phyloP scores from a whole-genome alignment of 306 rosid species.

The Fragaria iinumae region DNA sequence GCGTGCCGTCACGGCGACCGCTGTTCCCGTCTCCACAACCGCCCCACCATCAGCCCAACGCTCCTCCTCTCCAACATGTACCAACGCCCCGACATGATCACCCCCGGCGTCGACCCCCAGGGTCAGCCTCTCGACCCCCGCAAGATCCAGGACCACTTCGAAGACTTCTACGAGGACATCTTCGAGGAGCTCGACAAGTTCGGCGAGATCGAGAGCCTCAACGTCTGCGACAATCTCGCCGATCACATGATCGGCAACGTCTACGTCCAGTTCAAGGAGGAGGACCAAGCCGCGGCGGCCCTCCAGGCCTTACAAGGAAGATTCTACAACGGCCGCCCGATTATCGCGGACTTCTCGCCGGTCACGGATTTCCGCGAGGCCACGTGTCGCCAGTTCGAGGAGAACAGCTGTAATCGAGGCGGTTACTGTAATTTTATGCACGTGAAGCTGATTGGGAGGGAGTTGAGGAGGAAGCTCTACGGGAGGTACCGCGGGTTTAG shows the following conservation, averaged over 20 bases:
- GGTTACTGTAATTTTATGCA: constrained; percentile 77
- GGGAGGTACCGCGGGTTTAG: constrained; percentile 34
- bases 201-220: constrained; percentile 66
- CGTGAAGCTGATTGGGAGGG: constrained; percentile 67
- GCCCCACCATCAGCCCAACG: constrained; percentile 70
- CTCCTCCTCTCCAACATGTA: constrained; percentile 68
- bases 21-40: constrained; percentile 65
- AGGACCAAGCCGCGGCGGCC: constrained; percentile 48
- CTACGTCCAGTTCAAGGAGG: constrained; percentile 69
- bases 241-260: constrained; percentile 85
- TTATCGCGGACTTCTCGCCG: constrained; percentile 66
- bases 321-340: constrained; percentile 53
- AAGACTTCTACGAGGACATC: constrained; percentile 71
- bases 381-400: constrained; percentile 74
- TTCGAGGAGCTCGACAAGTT: constrained; percentile 61
- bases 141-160: constrained; percentile 56
- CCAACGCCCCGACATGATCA: constrained; percentile 76
- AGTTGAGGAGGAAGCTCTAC: constrained; percentile 61
- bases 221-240: constrained; percentile 68
- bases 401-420: constrained; percentile 69
- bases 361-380: constrained; percentile 72
- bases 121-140: constrained; percentile 61
- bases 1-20: constrained; percentile 78
- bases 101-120: constrained; percentile 63
- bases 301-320: not conserved